A percentile compares a stretch with the other conserved stretches of the same genome.
These are phyloP conservation scores for Arthrobotrys pseudoclavata DNA, from an alignment of 2,329 filamentous ascomycete species.

Conservation along the genomic window DNA sequence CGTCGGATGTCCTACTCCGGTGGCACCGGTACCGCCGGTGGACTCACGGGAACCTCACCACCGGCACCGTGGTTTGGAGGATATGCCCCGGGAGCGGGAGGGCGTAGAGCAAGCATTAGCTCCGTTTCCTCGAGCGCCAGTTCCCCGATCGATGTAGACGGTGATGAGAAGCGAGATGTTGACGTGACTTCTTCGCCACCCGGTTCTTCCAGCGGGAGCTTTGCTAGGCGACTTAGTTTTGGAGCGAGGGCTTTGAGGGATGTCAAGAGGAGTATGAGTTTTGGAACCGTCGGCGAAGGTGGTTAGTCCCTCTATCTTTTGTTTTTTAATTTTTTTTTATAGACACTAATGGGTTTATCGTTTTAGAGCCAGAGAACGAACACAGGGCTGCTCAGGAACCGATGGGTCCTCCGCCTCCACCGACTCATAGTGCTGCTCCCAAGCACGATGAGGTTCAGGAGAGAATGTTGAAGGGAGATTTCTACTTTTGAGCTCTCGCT, in stretches of 20 bases:
- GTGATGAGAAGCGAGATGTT: constrained; percentile 79
- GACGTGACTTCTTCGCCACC: constrained; percentile 71
- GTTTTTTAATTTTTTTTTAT: constrained; percentile 64
- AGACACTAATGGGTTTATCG: constrained; percentile 63
- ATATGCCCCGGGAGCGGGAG: constrained; percentile 19
- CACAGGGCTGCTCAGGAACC: constrained; percentile 43
- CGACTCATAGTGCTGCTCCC: constrained; percentile 66
- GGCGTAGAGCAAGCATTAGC: constrained; percentile 62
- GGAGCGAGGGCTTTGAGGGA: constrained; percentile 83
- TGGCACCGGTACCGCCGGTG: constrained; percentile 68
- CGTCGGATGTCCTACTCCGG: constrained; percentile 82
- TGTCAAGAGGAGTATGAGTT: constrained; percentile 64
- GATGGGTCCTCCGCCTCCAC: constrained; percentile 65
- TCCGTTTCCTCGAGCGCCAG: constrained; percentile 66
- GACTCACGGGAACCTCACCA: constrained; percentile 78
- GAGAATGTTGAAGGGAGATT: constrained; percentile 96
- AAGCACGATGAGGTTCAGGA: constrained; percentile 88
- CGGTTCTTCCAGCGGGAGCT: constrained; percentile 75
- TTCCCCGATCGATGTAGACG: constrained; percentile 67
- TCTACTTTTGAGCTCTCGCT: constrained; percentile 78
- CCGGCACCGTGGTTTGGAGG: constrained; percentile 47
- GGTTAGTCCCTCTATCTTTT: constrained; percentile 71
- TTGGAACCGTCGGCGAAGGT: constrained; percentile 74
- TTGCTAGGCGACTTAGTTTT: constrained; percentile 88
- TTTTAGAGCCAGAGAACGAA: constrained; percentile 59